These are phyloP conservation scores for Sesbania bispinosa DNA, from an alignment of 306 rosid genomes.

Conservation along the genomic window DNA sequence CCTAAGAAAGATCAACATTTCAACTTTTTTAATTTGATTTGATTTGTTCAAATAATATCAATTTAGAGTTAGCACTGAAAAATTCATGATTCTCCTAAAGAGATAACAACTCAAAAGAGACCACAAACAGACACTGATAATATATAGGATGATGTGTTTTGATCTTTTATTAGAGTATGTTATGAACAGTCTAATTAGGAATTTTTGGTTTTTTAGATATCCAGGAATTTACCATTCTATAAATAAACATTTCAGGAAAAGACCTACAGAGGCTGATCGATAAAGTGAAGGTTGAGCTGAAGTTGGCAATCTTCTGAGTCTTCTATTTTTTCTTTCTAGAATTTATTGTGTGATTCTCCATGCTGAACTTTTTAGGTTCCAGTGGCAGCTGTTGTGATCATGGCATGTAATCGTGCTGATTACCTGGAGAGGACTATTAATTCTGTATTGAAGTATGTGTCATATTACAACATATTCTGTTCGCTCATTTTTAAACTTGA, in stretches of 20 bases:
- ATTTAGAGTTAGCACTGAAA: too few relatives aligned
- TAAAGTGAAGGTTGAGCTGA: constrained; percentile 63
- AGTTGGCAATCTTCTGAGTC: constrained; percentile 17
- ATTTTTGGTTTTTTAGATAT: constrained; percentile 9
- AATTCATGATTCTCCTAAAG: too few relatives aligned
- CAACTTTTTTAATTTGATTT: too few relatives aligned
- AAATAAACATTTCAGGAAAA: constrained; percentile 63
- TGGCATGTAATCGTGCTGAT: constrained; percentile 99
- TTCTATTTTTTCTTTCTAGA: constrained; percentile 24
- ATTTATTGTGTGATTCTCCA: constrained; percentile 29
- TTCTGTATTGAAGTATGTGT: constrained; percentile 73
- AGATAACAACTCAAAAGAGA: too few relatives aligned
- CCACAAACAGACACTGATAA: too few relatives aligned
- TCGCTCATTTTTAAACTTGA: not conserved
- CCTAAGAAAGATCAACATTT: too few relatives aligned
- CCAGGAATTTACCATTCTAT: constrained; percentile 31
- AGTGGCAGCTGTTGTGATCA: constrained; percentile 96
- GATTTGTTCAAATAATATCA: too few relatives aligned
- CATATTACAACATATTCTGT: not conserved
- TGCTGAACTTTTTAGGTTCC: constrained; percentile 62
- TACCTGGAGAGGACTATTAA: constrained; percentile 82
- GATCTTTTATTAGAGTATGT: too few relatives aligned
- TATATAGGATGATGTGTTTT: too few relatives aligned
- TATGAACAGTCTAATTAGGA: constrained; percentile 14
- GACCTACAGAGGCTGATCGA: constrained; percentile 56